Evolutionary conservation across 352 stramenopile genomes (phyloP), one percentile per base, ranked within the genome.

Genomic region (Phytopythium litorale): DNA sequence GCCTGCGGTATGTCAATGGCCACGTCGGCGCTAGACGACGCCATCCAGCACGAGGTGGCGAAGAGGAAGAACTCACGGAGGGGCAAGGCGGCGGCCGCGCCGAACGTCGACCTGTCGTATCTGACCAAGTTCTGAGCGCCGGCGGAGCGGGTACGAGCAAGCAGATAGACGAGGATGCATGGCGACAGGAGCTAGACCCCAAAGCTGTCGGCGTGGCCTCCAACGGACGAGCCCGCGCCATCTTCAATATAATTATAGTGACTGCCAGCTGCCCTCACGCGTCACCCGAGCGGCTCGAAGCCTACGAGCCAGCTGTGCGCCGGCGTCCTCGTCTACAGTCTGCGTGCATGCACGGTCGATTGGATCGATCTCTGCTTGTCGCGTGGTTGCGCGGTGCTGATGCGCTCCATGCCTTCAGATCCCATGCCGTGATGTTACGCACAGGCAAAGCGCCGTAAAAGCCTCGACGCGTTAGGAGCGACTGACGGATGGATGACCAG

Each of bases 71-170:
- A 67, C 60, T 62, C 64, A 18, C 32, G 57, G 7, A 66, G 49
- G 50, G 33, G 28, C 42, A 60, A 69, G 25, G 51, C 61, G 32
- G 56, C 40, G 49, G 16, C 54, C 49, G 21, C 49, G n/a, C 16
- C 37, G 28, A 45, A 56, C 35, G 37, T 75, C 53, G 68, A 72
- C 61, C 62, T 75, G 58, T 75, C 65, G 53, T 75, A 75, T 59
- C 61, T 75, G 46, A 63, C 59, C 13, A 60, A 63, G 33, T 57
- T 75, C 19, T 71, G 58, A 55, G 30, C 42, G 42, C 30, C 33
- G 7, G 46, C 19, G 45, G 5, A 16, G 21, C 13, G 25, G 16
- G 8, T 23, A 1, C 7, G 25, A 15, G 3, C 48, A 32, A 54
- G 15, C 7, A 23, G 25, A 38, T 54, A 54, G 48, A 54, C 15